A percentile compares a stretch with the other conserved stretches of the same genome.
phyloP scores from a whole-genome alignment of 169 alveolate species.

The Cryptosporidium canis region DNA sequence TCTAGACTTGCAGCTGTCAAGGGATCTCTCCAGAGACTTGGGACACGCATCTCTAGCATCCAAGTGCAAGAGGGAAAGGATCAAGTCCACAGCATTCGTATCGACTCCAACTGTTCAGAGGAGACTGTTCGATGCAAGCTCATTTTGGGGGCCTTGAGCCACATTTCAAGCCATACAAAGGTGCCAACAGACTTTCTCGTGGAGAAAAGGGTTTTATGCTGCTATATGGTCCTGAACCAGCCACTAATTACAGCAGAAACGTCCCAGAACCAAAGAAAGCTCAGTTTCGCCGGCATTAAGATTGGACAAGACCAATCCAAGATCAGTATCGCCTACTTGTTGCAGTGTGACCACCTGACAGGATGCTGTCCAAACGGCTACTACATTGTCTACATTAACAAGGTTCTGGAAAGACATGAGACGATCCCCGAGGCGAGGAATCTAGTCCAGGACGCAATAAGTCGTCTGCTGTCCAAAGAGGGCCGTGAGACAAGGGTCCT shows the following conservation, averaged over 20 bases:
- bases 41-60: slow-evolving; percentile 1
- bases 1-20: slow-evolving; percentile 70
- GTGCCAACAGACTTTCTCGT: neutral
- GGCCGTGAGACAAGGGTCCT: neutral
- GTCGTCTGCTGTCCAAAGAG: neutral
- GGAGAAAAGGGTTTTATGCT: slow-evolving; percentile 7
- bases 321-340: neutral
- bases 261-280: neutral
- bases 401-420: slow-evolving; percentile 1
- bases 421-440: neutral
- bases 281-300: neutral
- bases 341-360: slow-evolving; percentile 32
- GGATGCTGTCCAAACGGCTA: slow-evolving; percentile 44
- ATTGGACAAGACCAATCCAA: neutral
- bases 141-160: neutral
- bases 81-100: neutral
- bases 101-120: neutral
- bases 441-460: neutral
- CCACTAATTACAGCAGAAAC: neutral
- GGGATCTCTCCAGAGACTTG: slow-evolving; percentile 58
- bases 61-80: neutral
- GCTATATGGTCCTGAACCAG: neutral
- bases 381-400: slow-evolving; percentile 31
- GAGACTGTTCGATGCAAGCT: neutral
- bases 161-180: neutral